Conservation (phyloP, 1,284 basidiomycete species). For the Rhodotorula sp. region DNA sequence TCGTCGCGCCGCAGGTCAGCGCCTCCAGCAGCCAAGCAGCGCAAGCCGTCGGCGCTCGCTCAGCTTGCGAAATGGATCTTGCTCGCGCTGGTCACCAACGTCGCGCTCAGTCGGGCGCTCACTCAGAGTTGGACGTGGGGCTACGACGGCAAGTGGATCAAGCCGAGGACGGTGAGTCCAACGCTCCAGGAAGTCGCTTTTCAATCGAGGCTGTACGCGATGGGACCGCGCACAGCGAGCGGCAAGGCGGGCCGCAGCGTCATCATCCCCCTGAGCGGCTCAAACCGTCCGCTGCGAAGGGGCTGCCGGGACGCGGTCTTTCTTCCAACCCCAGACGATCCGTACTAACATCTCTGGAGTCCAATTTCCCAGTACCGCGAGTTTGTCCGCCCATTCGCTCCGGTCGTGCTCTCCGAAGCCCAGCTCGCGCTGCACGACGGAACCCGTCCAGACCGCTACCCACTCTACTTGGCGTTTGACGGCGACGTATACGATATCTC, state of each 20-base stretch:
- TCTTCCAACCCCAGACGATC: rapidly evolving
- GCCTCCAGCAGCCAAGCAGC: neutral
- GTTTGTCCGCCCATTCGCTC: conserved; percentile 7
- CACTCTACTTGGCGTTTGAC: conserved; percentile 70
- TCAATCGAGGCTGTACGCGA: too few relatives aligned
- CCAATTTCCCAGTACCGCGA: conserved; percentile 6
- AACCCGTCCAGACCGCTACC: conserved; percentile 58
- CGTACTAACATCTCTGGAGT: neutral
- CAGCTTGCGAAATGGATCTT: conserved; percentile 15
- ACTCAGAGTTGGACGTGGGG: conserved; percentile 78
- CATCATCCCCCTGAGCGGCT: too few relatives aligned
- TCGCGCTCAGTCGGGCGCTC: conserved; percentile 70
- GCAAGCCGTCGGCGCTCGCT: neutral
- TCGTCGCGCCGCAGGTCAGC: neutral
- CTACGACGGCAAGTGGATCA: conserved; percentile 54
- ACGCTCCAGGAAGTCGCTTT: too few relatives aligned
- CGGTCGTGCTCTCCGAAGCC: conserved; percentile 59
- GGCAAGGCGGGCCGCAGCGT: too few relatives aligned
- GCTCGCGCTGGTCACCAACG: conserved; percentile 23
- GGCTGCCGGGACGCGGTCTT: too few relatives aligned
- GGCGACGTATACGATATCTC: conserved; percentile 91
- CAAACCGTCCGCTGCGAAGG: too few relatives aligned
- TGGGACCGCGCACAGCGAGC: too few relatives aligned
- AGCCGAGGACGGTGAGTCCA: conserved; percentile 23
- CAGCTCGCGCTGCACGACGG: conserved; percentile 75